A percentile compares a stretch with the other conserved stretches of the same genome.
Evolutionary conservation across 257 asterid genomes (phyloP).

Genomic region (Fraxinus excelsior): DNA sequence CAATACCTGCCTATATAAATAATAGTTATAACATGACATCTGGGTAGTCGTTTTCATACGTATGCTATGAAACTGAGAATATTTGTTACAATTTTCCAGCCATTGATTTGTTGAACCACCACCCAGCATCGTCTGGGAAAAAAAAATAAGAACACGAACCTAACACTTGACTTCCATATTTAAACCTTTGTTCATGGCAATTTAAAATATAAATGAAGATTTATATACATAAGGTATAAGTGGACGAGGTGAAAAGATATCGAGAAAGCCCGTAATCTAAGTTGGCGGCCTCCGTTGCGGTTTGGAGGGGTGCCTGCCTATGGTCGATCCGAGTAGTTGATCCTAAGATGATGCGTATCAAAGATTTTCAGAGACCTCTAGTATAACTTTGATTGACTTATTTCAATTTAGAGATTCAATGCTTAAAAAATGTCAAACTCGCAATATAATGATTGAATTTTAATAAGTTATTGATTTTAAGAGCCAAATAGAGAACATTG

Average conservation of each 20-base stretch:
- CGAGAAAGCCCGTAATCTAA: not conserved
- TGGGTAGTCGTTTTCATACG: conserved; percentile 36
- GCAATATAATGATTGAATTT: no score
- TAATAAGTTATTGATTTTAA: no score
- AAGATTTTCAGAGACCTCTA: no score
- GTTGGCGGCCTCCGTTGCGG: not conserved
- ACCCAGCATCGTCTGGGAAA: conserved; percentile 36
- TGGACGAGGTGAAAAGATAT: not conserved
- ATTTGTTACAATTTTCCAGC: conserved; percentile 18
- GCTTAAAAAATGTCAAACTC: no score
- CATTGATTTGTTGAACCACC: conserved; percentile 39
- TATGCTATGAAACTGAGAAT: conserved; percentile 16
- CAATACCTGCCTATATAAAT: not conserved
- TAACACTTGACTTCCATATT: conserved; percentile 1
- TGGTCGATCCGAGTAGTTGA: not conserved
- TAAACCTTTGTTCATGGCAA: not conserved
- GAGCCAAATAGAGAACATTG: no score
- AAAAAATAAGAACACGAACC: not conserved
- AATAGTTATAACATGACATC: conserved; percentile 14
- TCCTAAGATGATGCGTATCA: not conserved
- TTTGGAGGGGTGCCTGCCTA: not conserved
- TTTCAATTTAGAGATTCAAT: no score
- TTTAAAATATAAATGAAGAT: not conserved
- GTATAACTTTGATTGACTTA: no score
- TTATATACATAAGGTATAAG: not conserved